Conservation (phyloP, 2,329 filamentous ascomycete genomes). For the Tricladium varicosporioides region DNA sequence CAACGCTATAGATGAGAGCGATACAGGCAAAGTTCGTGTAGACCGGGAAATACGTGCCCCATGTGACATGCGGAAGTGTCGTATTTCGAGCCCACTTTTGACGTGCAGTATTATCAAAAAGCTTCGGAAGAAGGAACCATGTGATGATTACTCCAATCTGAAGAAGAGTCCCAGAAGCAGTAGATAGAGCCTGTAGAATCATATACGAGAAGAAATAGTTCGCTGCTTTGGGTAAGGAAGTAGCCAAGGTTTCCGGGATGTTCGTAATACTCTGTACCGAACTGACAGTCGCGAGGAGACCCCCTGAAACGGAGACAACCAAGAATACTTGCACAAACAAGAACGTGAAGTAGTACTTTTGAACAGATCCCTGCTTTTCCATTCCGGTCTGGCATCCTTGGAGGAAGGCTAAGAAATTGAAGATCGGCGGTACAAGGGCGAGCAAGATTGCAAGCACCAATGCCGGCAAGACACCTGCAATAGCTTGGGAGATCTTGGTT, state of each 20-base stretch:
- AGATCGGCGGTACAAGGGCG: slow-evolving; percentile 75
- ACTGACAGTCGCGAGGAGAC: slow-evolving; percentile 47
- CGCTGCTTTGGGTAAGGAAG: slow-evolving; percentile 78
- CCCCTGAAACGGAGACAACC: slow-evolving; percentile 81
- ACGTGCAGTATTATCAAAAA: slow-evolving; percentile 77
- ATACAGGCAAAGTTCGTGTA: slow-evolving; percentile 98
- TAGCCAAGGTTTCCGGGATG: slow-evolving; percentile 70
- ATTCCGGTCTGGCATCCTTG: slow-evolving; percentile 83
- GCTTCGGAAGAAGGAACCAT: slow-evolving; percentile 78
- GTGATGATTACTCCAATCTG: slow-evolving; percentile 76
- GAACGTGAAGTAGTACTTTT: slow-evolving; percentile 90
- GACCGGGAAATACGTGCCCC: slow-evolving; percentile 92
- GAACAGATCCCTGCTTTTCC: slow-evolving; percentile 76
- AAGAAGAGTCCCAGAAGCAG: slow-evolving; percentile 83
- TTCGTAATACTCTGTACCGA: slow-evolving; percentile 51
- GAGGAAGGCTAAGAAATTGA: slow-evolving; percentile 68
- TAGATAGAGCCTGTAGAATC: slow-evolving; percentile 88
- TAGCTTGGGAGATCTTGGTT: slow-evolving; percentile 57
- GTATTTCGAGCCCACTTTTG: slow-evolving; percentile 88
- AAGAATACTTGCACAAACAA: slow-evolving; percentile 94
- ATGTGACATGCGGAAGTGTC: slow-evolving; percentile 71
- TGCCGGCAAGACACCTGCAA: slow-evolving; percentile 86
- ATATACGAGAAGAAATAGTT: slow-evolving; percentile 99
- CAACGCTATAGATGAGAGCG: slow-evolving; percentile 81
- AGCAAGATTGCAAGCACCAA: slow-evolving; percentile 74